A percentile compares a stretch with the other conserved stretches of the same genome.
Evolutionary conservation across 495 filamentous ascomycete species (phyloP).

Genomic region (Penicillium desertorum): DNA sequence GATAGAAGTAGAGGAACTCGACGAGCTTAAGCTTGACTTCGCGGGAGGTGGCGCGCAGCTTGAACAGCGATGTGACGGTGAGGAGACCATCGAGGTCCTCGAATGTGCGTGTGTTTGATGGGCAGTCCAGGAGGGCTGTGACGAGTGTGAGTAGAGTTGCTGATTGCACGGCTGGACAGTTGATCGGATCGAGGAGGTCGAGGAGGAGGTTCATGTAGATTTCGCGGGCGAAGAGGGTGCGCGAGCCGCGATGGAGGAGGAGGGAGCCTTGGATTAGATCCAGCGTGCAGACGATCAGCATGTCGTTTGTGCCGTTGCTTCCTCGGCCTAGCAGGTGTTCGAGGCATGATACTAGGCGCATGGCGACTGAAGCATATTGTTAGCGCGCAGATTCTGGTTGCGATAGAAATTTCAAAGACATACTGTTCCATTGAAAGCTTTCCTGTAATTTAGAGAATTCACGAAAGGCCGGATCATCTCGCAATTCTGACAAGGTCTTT

Average conservation of each 20-base stretch:
- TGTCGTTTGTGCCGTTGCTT: slow-evolving; percentile 78
- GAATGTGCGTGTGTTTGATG: slow-evolving; percentile 84
- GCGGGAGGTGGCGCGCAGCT: slow-evolving; percentile 72
- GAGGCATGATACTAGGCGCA: slow-evolving; percentile 80
- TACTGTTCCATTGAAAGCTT: slow-evolving; percentile 95
- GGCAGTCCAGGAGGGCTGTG: slow-evolving; percentile 77
- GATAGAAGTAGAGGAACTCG: slow-evolving; percentile 96
- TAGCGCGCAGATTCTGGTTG: background rate
- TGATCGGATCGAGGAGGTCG: slow-evolving; percentile 90
- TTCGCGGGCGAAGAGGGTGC: slow-evolving; percentile 82
- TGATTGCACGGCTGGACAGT: slow-evolving; percentile 87
- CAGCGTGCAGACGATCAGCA: slow-evolving; percentile 83
- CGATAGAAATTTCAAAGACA: slow-evolving; percentile 20
- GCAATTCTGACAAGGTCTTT: slow-evolving; percentile 69
- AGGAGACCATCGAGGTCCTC: slow-evolving; percentile 90
- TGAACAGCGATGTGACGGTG: slow-evolving; percentile 92
- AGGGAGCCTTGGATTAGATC: slow-evolving; percentile 88
- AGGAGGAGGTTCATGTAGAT: slow-evolving; percentile 96
- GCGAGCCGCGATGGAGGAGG: slow-evolving; percentile 89
- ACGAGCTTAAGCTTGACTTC: slow-evolving; percentile 91
- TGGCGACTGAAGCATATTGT: slow-evolving; percentile 57
- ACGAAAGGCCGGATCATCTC: slow-evolving; percentile 84
- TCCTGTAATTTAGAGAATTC: slow-evolving; percentile 98
- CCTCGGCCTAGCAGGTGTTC: slow-evolving; percentile 82
- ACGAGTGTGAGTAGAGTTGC: slow-evolving; percentile 86